Base-by-base conservation (phyloP, 768 basidiomycete species). In the Hypholoma fasciculare region DNA sequence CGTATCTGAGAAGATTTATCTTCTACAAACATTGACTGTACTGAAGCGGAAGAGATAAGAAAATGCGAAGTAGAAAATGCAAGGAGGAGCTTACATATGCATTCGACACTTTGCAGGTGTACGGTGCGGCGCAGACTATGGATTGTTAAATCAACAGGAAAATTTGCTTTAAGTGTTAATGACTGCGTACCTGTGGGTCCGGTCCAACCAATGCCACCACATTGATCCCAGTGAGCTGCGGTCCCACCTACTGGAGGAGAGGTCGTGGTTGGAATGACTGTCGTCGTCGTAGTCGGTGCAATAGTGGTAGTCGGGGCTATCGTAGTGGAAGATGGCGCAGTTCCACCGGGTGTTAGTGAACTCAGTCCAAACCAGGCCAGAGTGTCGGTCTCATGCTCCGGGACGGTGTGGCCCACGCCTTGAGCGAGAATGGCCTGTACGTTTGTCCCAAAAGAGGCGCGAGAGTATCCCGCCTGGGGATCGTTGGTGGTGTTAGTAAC, bases 341-440 rank as follows among this genome's bases (percentile, higher is more conserved):
- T 16, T 13, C 51, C 46, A n/a, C 61, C 64, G 13, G 66, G 66
- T 7, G 26, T 39, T 26, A 49, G 71, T 2, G 56, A 46, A 48
- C 42, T 73, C 51, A 83, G 71, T n/a, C 80, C 80, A 62, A 83
- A 81, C 76, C 76, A 84, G 38, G 66, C 66, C 44, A 84, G 70
- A 16, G 77, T 79, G 56, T 81, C 76, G 47, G 72, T 75, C 49
- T 73, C 80, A 52, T 80, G 79, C 23, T 76, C 74, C 7, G 82
- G 84, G 3, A 84, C 77, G 37, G 78, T 82, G 70, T 85, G 84
- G 20, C 78, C 79, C 20, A 84, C 79, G 14, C 77, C 76, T 51
- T 72, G 67, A 4, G 80, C 83, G 46, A 71, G 70, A 58, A 80
- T 81, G 9, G 73, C 83, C 63, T 81, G 76, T 55, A 84, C 70